A percentile compares a stretch with the other conserved stretches of the same genome.
Evolutionary conservation across 139 green algal genomes (phyloP).

Genomic region (Nannochloris sp.): DNA sequence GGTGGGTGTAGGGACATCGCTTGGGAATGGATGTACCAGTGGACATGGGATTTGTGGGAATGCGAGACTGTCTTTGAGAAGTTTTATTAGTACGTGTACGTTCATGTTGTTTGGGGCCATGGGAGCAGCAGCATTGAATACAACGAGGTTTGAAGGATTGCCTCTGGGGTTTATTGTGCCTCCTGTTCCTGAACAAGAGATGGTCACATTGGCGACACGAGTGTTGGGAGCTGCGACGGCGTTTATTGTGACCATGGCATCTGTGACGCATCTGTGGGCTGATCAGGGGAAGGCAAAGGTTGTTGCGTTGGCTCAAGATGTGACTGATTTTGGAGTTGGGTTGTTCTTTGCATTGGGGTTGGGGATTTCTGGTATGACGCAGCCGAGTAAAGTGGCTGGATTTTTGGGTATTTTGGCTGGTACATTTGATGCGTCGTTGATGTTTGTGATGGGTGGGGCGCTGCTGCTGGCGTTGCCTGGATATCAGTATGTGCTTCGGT

Average conservation of each 20-base stretch:
- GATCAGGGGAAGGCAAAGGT: slow-evolving; percentile 6
- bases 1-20: slow-evolving; percentile 46
- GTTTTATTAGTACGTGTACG: slow-evolving; percentile 14
- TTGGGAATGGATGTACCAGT: slow-evolving; percentile 73
- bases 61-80: slow-evolving; percentile 35
- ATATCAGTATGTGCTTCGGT: slow-evolving; percentile 25
- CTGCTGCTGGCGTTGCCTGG: slow-evolving; percentile 43
- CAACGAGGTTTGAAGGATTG: slow-evolving; percentile 6
- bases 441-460: slow-evolving; percentile 69
- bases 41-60: slow-evolving; percentile 62
- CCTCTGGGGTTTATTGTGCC: slow-evolving; percentile 7
- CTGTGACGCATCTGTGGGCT: slow-evolving; percentile 8
- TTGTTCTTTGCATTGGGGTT: slow-evolving; percentile 61
- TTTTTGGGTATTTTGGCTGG: slow-evolving; percentile 16
- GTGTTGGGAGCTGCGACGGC: background rate
- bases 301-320: background rate
- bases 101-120: slow-evolving; percentile 53
- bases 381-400: slow-evolving; percentile 48
- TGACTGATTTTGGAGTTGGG: slow-evolving; percentile 33
- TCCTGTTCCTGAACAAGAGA: background rate
- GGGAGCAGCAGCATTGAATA: slow-evolving; percentile 17
- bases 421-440: slow-evolving; percentile 45
- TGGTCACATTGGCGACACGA: slow-evolving; percentile 4
- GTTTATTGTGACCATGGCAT: slow-evolving; percentile 3
- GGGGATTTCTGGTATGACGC: slow-evolving; percentile 55